Percentiles rank a stretch among this genome's conserved stretches.
Evolutionary conservation across 257 asterid genomes (phyloP).

Genomic region (Henckelia pumila): DNA sequence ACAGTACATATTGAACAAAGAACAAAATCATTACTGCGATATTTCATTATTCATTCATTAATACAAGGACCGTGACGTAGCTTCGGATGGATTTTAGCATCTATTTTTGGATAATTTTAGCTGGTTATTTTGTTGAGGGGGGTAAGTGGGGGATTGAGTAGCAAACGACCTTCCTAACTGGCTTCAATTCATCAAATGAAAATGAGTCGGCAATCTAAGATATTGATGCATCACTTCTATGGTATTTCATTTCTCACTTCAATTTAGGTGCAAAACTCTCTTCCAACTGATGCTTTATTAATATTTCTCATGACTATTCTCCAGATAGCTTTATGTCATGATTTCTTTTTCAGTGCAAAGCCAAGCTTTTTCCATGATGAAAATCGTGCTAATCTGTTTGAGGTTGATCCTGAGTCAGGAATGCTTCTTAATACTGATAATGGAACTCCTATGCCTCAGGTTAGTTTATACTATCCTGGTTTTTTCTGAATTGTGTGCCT

Average conservation of each 20-base stretch:
- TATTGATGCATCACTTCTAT: slow-evolving; percentile 4
- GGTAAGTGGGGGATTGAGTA: neutral
- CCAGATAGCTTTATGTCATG: slow-evolving; percentile 23
- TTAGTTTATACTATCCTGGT: slow-evolving; percentile 32
- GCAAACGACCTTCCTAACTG: neutral
- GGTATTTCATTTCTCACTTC: slow-evolving; percentile 15
- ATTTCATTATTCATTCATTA: no score
- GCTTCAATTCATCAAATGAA: neutral
- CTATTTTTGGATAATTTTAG: slow-evolving; percentile 3
- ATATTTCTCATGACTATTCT: slow-evolving; percentile 13
- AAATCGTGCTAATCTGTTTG: slow-evolving; percentile 77
- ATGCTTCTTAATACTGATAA: slow-evolving; percentile 94
- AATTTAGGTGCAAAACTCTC: slow-evolving; percentile 16
- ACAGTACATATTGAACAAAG: no score
- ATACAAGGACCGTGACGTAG: no score
- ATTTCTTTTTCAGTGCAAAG: slow-evolving; percentile 67
- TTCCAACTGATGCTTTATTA: slow-evolving; percentile 13
- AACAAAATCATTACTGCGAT: no score
- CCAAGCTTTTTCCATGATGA: slow-evolving; percentile 96
- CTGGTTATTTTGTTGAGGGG: neutral
- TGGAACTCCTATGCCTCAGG: slow-evolving; percentile 98
- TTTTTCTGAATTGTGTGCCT: slow-evolving; percentile 5
- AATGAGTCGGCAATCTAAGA: slow-evolving; percentile 4
- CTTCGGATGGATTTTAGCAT: no score
- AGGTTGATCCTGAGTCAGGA: slow-evolving; percentile 83